Conservation (phyloP, 1,284 basidiomycete species). For the Tilletiaria anomala region DNA sequence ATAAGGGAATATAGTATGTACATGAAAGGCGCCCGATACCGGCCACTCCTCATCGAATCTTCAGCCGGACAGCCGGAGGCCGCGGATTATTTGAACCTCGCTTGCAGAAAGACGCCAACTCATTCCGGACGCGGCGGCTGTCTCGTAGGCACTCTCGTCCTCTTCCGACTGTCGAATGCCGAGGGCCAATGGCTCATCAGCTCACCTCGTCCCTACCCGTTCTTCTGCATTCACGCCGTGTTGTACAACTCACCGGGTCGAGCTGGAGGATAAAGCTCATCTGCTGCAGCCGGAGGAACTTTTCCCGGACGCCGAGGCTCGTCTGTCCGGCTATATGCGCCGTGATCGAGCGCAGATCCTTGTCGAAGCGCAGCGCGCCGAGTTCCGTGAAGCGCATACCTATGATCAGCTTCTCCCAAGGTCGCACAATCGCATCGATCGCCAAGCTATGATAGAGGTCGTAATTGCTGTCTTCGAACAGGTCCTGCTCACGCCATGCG, state of each 20-base stretch:
- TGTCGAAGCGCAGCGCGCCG: slow-evolving; percentile 91
- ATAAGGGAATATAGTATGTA: too few species aligned
- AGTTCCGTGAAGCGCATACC: slow-evolving; percentile 80
- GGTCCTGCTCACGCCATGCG: too few species aligned
- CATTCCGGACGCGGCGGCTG: not conserved
- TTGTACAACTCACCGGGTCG: slow-evolving; percentile 45
- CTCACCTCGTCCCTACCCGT: too few species aligned
- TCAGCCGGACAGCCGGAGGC: not conserved
- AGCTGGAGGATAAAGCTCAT: slow-evolving; percentile 81
- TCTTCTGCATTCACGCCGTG: too few species aligned
- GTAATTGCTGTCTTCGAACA: slow-evolving; percentile 75
- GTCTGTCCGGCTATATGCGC: slow-evolving; percentile 30
- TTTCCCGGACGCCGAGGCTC: slow-evolving; percentile 66
- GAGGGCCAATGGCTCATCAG: too few species aligned
- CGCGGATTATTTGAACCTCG: not conserved
- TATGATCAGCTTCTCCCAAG: slow-evolving; percentile 80
- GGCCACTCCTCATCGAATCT: too few species aligned
- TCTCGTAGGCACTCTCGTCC: not conserved
- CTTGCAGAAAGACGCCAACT: not conserved
- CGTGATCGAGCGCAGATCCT: slow-evolving; percentile 76
- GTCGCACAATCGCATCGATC: slow-evolving; percentile 69
- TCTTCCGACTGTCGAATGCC: too few species aligned
- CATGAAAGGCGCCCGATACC: too few species aligned
- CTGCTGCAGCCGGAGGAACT: slow-evolving; percentile 80
- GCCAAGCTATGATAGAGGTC: slow-evolving; percentile 67